Evolutionary conservation across 768 basidiomycete species (phyloP), one percentile per base, ranked within the genome.

Genomic region (Pholiota molesta): DNA sequence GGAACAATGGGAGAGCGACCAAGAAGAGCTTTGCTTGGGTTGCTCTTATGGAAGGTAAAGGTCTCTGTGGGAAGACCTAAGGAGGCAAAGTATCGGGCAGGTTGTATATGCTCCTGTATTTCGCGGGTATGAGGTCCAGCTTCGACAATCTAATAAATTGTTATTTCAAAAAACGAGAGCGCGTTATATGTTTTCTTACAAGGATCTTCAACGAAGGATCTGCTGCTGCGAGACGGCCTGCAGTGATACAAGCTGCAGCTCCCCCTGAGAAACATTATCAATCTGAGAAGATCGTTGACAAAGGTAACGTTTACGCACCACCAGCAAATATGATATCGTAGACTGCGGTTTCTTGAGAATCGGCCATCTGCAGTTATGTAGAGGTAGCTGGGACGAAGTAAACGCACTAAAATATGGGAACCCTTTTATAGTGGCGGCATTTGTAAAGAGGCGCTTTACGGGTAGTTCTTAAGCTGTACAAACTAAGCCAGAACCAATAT

Each of bases 171-270:
- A 17, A 21, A 28, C 11, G 3, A 26, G 11, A 49, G 6, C n/a
- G 11, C 35, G 3, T 37, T 16, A 16, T 13, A 35, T 16, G 14
- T 11, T 8, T 4, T 64, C 75, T 57, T 63, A 81, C 81, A 13
- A 90, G 81, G 52, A 90, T 86, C 66, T 77, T 84, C 53, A 90
- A 70, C 2, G 73, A 68, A 0, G 86, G 81, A 47, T 87, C 81
- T 0, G 85, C 83, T 0, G 77, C 78, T 0, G 82, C 76, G 2
- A 90, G 78, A 37, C 86, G 81, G 0, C 82, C 79, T 10, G 85
- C 88, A 17, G 79, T 70, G 6, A 90, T 73, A 65, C 87, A 87
- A 3, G 81, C 85, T 19, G 81, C 62, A 4, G 85, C 77, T 28
- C 88, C 88, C 31, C 82, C 81, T 83, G 53, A 45, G 51, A 49